phyloP scores from a whole-genome alignment of 768 basidiomycete species.

The Rhodosporidiobolus sp. region DNA sequence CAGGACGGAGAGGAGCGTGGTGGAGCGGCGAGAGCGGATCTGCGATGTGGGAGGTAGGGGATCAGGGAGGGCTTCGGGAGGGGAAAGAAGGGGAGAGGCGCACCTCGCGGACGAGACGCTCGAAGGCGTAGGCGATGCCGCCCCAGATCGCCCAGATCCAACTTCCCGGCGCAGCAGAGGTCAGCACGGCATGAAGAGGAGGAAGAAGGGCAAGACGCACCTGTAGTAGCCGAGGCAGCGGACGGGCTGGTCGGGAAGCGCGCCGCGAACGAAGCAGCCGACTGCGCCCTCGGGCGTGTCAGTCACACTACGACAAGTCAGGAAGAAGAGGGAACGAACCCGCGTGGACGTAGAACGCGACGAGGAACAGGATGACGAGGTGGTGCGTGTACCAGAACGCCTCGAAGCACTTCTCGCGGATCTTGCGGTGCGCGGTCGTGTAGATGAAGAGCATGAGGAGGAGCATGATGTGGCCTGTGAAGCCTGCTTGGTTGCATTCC shows the following conservation, averaged over 20 bases:
- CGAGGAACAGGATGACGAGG: conserved; percentile 79
- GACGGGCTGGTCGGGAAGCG: conserved; percentile 36
- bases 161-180: conserved; percentile 42
- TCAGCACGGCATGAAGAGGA: no score
- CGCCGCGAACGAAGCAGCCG: conserved; percentile 86
- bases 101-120: conserved; percentile 73
- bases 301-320: accelerated
- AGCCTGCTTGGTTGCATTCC: conserved; percentile 61
- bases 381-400: conserved; percentile 98
- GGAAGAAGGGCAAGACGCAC: background rate
- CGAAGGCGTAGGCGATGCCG: conserved; percentile 81
- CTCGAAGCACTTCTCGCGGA: conserved; percentile 86
- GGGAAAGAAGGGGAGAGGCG: background rate
- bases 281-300: conserved; percentile 48
- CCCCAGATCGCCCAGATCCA: conserved; percentile 91
- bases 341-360: conserved; percentile 83
- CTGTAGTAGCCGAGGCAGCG: conserved; percentile 77
- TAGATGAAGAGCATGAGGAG: conserved; percentile 83
- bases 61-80: background rate
- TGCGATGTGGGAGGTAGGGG: background rate
- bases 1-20: conserved; percentile 76
- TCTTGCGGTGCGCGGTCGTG: conserved; percentile 80
- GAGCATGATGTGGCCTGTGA: conserved; percentile 93
- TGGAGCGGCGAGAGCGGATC: conserved; percentile 71
- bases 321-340: conserved; percentile 16